phyloP scores from a whole-genome alignment of 2,329 filamentous ascomycete species.

The Dothistroma septosporum region DNA sequence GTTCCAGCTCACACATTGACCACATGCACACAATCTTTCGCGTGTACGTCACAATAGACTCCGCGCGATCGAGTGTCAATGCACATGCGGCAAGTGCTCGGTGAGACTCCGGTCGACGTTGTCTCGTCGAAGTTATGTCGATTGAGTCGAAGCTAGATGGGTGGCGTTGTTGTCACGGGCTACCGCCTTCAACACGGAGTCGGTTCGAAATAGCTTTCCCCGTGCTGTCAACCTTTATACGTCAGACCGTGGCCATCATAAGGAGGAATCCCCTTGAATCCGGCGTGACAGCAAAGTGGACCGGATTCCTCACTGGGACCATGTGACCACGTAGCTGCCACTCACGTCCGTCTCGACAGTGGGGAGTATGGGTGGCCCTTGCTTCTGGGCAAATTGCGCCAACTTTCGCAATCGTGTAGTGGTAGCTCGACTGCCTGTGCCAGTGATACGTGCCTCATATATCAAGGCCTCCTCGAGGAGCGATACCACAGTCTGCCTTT shows the following conservation, averaged over 20 bases:
- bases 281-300: neutral
- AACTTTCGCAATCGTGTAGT: conserved; percentile 17
- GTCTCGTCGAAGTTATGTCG: neutral
- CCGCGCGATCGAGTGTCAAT: too few species aligned
- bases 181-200: too few species aligned
- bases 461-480: conserved; percentile 14
- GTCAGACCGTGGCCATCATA: too few species aligned
- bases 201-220: neutral
- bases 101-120: neutral
- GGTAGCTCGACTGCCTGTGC: conserved; percentile 17
- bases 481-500: conserved; percentile 10
- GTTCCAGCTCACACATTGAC: neutral
- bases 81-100: neutral
- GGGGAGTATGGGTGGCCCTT: neutral
- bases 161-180: neutral
- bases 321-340: neutral
- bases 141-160: neutral
- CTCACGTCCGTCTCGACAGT: neutral
- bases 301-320: neutral
- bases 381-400: conserved; percentile 14
- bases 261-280: too few species aligned
- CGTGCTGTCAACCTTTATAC: too few species aligned
- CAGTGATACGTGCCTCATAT: conserved; percentile 22
- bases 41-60: too few species aligned
- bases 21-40: too few species aligned